Evolutionary conservation across 257 asterid species (phyloP).

Genomic region (Eustoma russellianum): DNA sequence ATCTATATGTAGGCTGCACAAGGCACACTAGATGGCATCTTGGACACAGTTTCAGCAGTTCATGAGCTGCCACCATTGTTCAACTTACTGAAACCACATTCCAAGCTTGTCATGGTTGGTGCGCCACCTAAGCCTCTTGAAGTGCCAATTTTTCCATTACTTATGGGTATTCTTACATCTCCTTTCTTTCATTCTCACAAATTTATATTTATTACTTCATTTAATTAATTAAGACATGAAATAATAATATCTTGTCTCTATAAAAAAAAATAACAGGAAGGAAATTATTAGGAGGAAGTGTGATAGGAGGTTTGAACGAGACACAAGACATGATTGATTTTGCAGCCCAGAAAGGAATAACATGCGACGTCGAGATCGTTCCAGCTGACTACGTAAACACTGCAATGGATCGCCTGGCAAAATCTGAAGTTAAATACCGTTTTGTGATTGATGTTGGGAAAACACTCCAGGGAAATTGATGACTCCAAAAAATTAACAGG

Average conservation of each 20-base stretch:
- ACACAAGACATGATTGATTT: constrained; percentile 22
- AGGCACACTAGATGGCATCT: constrained; percentile 36
- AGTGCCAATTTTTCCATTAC: constrained; percentile 30
- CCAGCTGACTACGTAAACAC: constrained; percentile 9
- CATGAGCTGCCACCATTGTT: constrained; percentile 41
- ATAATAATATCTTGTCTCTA: too few relatives aligned
- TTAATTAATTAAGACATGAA: background rate
- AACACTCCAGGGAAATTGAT: background rate
- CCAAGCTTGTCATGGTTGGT: constrained; percentile 51
- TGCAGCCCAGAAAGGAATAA: constrained; percentile 7
- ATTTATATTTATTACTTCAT: background rate
- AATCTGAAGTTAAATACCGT: constrained; percentile 17
- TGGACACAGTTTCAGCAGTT: constrained; percentile 43
- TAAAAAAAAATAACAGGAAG: constrained; percentile 10
- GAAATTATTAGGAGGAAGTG: constrained; percentile 18
- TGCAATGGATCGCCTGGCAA: constrained; percentile 18
- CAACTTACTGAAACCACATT: constrained; percentile 33
- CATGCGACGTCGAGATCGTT: constrained; percentile 5
- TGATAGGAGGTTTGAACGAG: constrained; percentile 18
- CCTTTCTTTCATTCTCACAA: background rate
- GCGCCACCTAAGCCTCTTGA: constrained; percentile 51
- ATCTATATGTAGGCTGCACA: background rate
- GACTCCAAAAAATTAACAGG: too few relatives aligned
- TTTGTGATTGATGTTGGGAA: constrained; percentile 23
- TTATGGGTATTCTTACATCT: constrained; percentile 16